Percentiles rank a stretch among this genome's conserved stretches.
Evolutionary conservation across 306 rosid species (phyloP).

Genomic region (Carpinus fangiana): DNA sequence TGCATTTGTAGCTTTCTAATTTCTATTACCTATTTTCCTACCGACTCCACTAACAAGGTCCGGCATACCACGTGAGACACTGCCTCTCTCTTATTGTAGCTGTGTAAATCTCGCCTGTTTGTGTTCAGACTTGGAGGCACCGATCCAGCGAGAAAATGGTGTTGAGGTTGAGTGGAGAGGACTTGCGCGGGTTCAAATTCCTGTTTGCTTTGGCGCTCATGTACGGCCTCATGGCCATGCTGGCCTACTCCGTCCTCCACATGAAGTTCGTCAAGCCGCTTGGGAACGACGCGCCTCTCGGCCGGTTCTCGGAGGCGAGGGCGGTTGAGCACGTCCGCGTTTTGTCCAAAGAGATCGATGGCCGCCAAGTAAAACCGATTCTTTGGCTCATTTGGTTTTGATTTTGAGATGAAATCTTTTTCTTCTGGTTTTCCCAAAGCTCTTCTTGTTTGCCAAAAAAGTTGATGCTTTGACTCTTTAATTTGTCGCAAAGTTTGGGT

Average conservation of each 20-base stretch:
- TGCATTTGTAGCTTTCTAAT: neutral
- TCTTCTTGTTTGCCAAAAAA: neutral
- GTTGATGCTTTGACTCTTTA: neutral
- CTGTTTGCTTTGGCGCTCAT: constrained; percentile 45
- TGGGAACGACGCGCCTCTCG: constrained; percentile 64
- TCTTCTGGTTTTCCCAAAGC: neutral
- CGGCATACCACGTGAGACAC: neutral
- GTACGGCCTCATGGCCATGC: constrained; percentile 67
- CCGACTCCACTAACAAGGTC: neutral
- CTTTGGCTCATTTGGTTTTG: neutral
- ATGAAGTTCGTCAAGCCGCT: constrained; percentile 84
- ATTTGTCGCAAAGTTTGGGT: neutral
- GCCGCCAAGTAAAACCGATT: constrained; percentile 71
- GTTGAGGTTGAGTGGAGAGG: constrained; percentile 50
- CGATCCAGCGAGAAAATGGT: constrained; percentile 42
- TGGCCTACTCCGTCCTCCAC: constrained; percentile 57
- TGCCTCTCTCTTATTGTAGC: neutral
- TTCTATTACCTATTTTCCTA: no score
- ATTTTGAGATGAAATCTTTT: neutral
- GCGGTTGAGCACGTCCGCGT: constrained; percentile 73
- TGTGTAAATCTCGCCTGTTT: neutral
- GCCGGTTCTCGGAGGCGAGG: constrained; percentile 88
- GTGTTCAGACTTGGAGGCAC: neutral
- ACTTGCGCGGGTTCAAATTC: constrained; percentile 67
- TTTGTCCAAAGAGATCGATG: constrained; percentile 80